These are phyloP conservation scores for Elongisporangium prolatum DNA, from an alignment of 352 stramenopile species.

Conservation along the genomic window DNA sequence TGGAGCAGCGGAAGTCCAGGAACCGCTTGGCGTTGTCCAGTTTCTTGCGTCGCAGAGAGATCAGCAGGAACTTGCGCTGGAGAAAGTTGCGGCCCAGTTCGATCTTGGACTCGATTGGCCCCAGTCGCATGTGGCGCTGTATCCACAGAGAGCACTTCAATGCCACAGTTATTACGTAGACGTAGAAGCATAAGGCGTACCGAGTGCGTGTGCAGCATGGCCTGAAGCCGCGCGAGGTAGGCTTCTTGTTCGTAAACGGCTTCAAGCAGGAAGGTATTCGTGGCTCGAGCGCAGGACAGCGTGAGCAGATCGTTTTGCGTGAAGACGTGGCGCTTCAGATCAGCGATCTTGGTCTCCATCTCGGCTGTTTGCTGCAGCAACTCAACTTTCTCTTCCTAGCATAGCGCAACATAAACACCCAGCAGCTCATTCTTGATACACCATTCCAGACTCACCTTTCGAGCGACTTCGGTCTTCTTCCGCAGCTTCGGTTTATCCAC, in stretches of 20 bases:
- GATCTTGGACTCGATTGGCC: not conserved
- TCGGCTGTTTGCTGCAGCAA: slow-evolving; percentile 19
- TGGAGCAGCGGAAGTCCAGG: slow-evolving; percentile 16
- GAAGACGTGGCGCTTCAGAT: slow-evolving; percentile 18
- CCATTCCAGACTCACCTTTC: not conserved
- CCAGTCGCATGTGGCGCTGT: not conserved
- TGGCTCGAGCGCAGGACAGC: not conserved
- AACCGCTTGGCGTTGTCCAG: slow-evolving; percentile 22
- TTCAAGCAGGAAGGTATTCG: not conserved
- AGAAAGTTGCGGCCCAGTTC: not conserved
- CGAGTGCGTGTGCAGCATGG: not conserved
- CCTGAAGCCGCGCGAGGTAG: not conserved
- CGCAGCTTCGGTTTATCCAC: not conserved
- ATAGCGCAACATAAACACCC: too few species aligned
- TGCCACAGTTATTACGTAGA: too few species aligned
- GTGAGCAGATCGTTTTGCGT: not conserved
- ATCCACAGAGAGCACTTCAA: not conserved
- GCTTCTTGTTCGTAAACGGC: not conserved
- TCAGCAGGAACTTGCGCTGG: not conserved
- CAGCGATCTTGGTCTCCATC: slow-evolving; percentile 16
- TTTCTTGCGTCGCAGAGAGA: slow-evolving; percentile 17
- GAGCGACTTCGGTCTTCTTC: not conserved
- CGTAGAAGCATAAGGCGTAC: too few species aligned
- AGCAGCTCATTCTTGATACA: too few species aligned
- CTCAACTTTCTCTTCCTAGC: slow-evolving; percentile 25